Conservation (phyloP, 192 early-diverging fungal genomes). For the Rhizoclosmatium sp. region DNA sequence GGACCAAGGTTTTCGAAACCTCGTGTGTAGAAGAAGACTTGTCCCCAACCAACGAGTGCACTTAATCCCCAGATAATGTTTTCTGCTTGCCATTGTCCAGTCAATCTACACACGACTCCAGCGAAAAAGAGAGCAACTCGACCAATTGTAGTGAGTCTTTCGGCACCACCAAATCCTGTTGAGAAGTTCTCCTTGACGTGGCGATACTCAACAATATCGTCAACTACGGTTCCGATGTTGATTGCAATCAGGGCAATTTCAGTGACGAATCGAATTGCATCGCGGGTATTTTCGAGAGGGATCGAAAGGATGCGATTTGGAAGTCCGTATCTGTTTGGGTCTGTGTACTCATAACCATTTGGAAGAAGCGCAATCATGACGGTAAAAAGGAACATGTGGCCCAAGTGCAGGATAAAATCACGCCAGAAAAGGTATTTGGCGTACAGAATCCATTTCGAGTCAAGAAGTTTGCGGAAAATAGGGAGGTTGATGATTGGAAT, state of each 20-base stretch:
- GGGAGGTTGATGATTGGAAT: conserved; percentile 25
- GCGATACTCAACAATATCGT: background rate
- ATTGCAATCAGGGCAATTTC: conserved; percentile 2
- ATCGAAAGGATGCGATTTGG: background rate
- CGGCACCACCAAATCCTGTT: conserved; percentile 1
- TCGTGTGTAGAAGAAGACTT: conserved; percentile 29
- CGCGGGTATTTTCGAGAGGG: background rate
- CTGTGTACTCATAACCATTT: conserved; percentile 1
- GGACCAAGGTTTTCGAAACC: conserved; percentile 21
- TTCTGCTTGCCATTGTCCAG: conserved; percentile 11
- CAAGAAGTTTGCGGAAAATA: conserved; percentile 20
- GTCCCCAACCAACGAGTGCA: conserved; percentile 7
- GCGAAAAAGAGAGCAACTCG: background rate
- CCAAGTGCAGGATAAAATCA: conserved; percentile 4
- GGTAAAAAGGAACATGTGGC: conserved; percentile 17
- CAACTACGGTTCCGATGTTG: background rate
- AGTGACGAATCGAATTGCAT: background rate
- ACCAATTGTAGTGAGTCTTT: background rate
- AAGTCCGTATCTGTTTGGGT: background rate
- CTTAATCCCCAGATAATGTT: conserved; percentile 26
- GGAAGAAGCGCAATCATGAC: conserved; percentile 15
- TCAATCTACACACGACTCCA: background rate
- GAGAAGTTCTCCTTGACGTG: background rate
- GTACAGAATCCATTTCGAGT: conserved; percentile 26
- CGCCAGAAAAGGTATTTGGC: background rate